These are phyloP conservation scores for Boletus speciosus DNA, from an alignment of 768 basidiomycete species.

Conservation along the genomic window DNA sequence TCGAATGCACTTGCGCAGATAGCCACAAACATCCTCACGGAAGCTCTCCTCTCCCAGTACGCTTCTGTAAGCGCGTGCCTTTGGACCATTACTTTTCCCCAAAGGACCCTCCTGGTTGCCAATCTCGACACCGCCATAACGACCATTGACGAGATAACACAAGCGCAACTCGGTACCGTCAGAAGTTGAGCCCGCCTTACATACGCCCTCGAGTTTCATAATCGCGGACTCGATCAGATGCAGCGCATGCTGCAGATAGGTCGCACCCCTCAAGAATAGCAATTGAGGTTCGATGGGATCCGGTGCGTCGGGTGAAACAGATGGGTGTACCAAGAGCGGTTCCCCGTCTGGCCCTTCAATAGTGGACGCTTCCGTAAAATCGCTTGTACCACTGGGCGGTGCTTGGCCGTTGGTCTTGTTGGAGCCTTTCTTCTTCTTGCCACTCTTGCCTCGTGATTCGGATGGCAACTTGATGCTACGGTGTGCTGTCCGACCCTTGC, in stretches of 20 bases:
- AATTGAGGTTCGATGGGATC: slow-evolving; percentile 86
- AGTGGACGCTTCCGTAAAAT: slow-evolving; percentile 37
- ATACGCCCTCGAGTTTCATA: slow-evolving; percentile 65
- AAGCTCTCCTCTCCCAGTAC: slow-evolving; percentile 53
- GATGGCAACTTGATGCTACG: slow-evolving; percentile 38
- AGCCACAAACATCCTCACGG: slow-evolving; percentile 54
- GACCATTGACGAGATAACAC: slow-evolving; percentile 70
- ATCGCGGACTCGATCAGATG: slow-evolving; percentile 71
- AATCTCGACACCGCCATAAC: slow-evolving; percentile 83
- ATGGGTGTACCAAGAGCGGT: slow-evolving; percentile 59
- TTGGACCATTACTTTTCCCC: slow-evolving; percentile 54
- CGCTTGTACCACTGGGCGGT: slow-evolving; percentile 63
- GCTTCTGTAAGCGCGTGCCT: slow-evolving; percentile 60
- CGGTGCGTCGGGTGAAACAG: slow-evolving; percentile 71
- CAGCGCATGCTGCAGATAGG: slow-evolving; percentile 78
- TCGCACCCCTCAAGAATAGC: slow-evolving; percentile 78
- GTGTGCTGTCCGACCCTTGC: slow-evolving; percentile 62
- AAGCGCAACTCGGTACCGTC: slow-evolving; percentile 77
- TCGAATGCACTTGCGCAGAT: slow-evolving; percentile 72
- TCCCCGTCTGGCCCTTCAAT: slow-evolving; percentile 51
- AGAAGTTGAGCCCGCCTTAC: slow-evolving; percentile 46
- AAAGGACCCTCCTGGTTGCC: slow-evolving; percentile 78
- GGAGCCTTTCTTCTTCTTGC: slow-evolving; percentile 54
- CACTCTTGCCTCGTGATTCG: slow-evolving; percentile 40
- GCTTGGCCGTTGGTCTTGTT: slow-evolving; percentile 58